Base-by-base conservation (phyloP, 805 yeast genomes). In the Komagataella mondaviorum region DNA sequence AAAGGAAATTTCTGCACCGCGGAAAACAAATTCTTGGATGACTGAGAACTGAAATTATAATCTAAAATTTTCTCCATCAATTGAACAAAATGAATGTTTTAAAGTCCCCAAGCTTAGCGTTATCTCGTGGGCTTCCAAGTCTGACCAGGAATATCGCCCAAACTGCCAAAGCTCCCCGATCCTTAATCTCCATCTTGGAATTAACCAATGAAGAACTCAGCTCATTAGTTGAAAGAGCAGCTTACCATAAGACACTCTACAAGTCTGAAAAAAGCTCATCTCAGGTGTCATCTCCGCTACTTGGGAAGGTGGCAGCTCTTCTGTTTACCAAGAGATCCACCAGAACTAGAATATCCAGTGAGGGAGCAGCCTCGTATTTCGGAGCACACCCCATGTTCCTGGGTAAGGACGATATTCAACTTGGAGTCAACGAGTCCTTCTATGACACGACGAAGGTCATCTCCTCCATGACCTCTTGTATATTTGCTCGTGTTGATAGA, bases 371-470 rank as follows among this genome's bases (percentile, higher is more conserved):
- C 10, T 76, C 86, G 2, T 89, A 85, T 63, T 85, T 91, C 57
- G 98, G 98, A 17, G 98, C 90, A 6, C 93, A 84, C 59, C 96
- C 99, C 10, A 85, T 93, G 93, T 93, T 93, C 62, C 73, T 93
- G 57, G 98, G 99, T 49, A 88, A 85, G 59, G 96, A 90, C 58
- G 99, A 93, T 60, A 93, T 93, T 63, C 99, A 93, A 68, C 72
- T 93, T 52, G 99, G 99, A 47, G 96, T 88, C 47, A 93, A 93
- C 63, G 99, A 93, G 71, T 77, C 93, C 0, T 69, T 88, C 53
- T 85, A 85, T 60, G 99, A 93, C 66, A 85, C 97, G 1, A 77
- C 96, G 16, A 81, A 79, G 57, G 96, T 93, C 43, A 78, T 93
- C 4, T 85, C 96, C 12, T 89, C 97, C 1, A 93, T 93, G 99